phyloP scores from a whole-genome alignment of 768 basidiomycete genomes.

The Tricholoma bakamatsutake region DNA sequence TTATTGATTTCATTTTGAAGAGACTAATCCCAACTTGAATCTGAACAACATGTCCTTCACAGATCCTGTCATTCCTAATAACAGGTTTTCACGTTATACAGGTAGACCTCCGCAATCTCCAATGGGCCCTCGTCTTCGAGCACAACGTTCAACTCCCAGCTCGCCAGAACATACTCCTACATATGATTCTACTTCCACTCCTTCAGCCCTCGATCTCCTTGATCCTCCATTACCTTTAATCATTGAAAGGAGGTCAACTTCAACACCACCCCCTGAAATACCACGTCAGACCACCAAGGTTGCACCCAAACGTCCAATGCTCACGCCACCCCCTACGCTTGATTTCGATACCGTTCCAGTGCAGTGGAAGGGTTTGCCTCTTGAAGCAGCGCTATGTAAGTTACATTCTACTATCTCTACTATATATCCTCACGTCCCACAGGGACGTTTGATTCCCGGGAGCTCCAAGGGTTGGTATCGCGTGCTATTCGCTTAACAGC shows the following conservation, averaged over 20 bases:
- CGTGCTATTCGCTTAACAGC: conserved; percentile 65
- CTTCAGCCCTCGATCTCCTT: neutral
- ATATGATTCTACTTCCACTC: neutral
- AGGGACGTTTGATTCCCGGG: conserved; percentile 55
- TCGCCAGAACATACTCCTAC: neutral
- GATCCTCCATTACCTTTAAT: conserved; percentile 11
- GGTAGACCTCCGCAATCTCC: conserved; percentile 12
- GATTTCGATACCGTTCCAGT: conserved; percentile 54
- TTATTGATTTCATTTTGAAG: too few species aligned
- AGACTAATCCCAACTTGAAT: neutral
- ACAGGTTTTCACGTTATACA: conserved; percentile 9
- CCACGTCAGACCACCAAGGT: conserved; percentile 5
- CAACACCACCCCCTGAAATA: conserved; percentile 5
- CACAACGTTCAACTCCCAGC: conserved; percentile 1
- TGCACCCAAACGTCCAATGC: conserved; percentile 23
- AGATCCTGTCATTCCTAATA: conserved; percentile 19
- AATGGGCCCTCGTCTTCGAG: conserved; percentile 16
- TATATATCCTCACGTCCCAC: conserved; percentile 1
- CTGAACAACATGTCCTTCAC: neutral
- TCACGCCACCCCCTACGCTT: conserved; percentile 45
- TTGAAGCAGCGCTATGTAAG: conserved; percentile 61
- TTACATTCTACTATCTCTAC: conserved; percentile 5
- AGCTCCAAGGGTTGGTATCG: conserved; percentile 69
- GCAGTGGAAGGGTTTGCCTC: conserved; percentile 60
- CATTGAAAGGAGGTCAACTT: conserved; percentile 6